Evolutionary conservation across 768 basidiomycete species (phyloP), one percentile per base, ranked within the genome.

Genomic region (Cytidiella melzeri): DNA sequence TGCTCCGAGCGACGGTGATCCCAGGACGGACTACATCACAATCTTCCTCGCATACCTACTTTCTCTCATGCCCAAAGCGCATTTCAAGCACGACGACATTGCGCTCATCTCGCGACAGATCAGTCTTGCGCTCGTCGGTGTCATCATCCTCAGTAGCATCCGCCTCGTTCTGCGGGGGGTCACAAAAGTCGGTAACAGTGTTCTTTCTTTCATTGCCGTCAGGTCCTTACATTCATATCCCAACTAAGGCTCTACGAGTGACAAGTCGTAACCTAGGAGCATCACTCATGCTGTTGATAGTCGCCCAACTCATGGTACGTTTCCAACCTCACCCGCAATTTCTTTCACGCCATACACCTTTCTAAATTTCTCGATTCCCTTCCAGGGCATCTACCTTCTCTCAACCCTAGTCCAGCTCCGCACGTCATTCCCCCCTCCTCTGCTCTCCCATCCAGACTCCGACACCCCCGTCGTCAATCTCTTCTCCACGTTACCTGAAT

Each of bases 351-450:
- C n/a, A n/a, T n/a, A n/a, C n/a, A n/a, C n/a, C n/a, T n/a, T n/a
- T n/a, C n/a, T n/a, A n/a, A n/a, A n/a, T n/a, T n/a, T 38, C n/a
- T n/a, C n/a, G n/a, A n/a, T n/a, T n/a, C n/a, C n/a, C n/a, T n/a
- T n/a, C n/a, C n/a, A 92, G 89, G 86, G 84, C 10, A 84, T 87
- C 38, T 92, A 92, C 61, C 76, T 92, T 28, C 77, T 92, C 24
- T 83, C 87, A 3, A 92, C 88, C 0, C 68, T 92, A 42, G 81
- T 92, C 11, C 90, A 92, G 63, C 73, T 92, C 41, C 83, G 89
- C 36, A 81, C 83, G 23, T 83, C 84, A 10, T 90, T 92, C 63
- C 30, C 30, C 30, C 90, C 90, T 2, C 81, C 81, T 0, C n/a
- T n/a, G n/a, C 63, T 74, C 7, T 12, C 57, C 13, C 45, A 50